These are phyloP conservation scores for Starmerella asiatica DNA, from an alignment of 805 yeast species.

Conservation along the genomic window DNA sequence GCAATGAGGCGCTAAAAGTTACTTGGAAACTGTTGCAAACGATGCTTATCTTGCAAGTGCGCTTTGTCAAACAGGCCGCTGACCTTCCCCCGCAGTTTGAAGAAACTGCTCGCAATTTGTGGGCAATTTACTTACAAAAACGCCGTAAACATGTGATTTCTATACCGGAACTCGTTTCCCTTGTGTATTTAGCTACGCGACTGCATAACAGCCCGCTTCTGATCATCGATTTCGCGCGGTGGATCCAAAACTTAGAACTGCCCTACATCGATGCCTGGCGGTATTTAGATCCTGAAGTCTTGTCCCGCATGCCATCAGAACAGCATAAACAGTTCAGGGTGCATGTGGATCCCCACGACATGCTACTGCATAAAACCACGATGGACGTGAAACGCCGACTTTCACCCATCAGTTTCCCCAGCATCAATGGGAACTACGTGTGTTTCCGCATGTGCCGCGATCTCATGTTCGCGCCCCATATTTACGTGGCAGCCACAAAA, in stretches of 20 bases:
- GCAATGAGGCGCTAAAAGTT: constrained; percentile 6
- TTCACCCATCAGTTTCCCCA: neutral
- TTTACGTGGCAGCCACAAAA: constrained; percentile 30
- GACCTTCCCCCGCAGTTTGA: constrained; percentile 5
- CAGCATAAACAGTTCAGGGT: constrained; percentile 7
- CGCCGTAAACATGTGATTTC: constrained; percentile 4
- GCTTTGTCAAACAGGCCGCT: constrained; percentile 2
- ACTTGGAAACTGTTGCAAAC: constrained; percentile 7
- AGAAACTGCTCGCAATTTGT: constrained; percentile 6
- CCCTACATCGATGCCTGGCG: constrained; percentile 9
- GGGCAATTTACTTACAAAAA: constrained; percentile 10
- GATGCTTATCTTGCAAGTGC: constrained; percentile 10
- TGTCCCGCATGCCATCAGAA: constrained; percentile 6
- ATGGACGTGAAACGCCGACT: neutral
- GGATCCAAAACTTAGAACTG: constrained; percentile 9
- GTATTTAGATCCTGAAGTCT: constrained; percentile 1
- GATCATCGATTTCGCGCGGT: constrained; percentile 8
- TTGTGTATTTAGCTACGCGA: constrained; percentile 12
- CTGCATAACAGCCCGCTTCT: constrained; percentile 4
- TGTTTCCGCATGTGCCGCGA: constrained; percentile 23
- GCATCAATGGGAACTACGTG: constrained; percentile 8
- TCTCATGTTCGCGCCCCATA: constrained; percentile 38
- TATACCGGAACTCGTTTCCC: constrained; percentile 4
- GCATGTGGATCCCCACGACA: constrained; percentile 1
- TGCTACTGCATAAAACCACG: constrained; percentile 4